phyloP scores from a whole-genome alignment of 176 grass and related monocot species.

The Eleusine indica region DNA sequence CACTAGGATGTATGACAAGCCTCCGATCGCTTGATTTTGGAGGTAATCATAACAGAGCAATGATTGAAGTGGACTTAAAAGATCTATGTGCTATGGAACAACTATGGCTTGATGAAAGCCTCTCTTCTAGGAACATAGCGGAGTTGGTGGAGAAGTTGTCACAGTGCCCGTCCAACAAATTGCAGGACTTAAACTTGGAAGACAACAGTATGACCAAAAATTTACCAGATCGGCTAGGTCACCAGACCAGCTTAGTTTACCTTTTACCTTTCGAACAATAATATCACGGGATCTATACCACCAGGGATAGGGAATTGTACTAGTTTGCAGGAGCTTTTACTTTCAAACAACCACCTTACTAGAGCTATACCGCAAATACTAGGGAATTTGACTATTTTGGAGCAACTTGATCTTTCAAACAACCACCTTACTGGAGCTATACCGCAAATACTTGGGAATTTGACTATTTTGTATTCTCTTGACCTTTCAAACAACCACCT shows the following conservation, averaged over 20 bases:
- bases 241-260: no score
- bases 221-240: no score
- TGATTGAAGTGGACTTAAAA: not conserved
- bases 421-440: not conserved
- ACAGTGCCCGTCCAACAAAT: no score
- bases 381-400: no score
- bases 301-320: not conserved
- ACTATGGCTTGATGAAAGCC: not conserved
- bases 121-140: not conserved
- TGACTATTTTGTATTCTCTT: not conserved
- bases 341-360: not conserved
- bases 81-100: slow-evolving; percentile 3
- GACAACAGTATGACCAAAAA: no score
- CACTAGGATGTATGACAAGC: not conserved
- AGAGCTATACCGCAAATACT: not conserved
- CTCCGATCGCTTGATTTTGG: not conserved
- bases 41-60: rapidly evolving
- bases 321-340: not conserved
- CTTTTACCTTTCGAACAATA: no score
- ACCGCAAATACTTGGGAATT: not conserved
- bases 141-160: not conserved
- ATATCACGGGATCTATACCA: not conserved
- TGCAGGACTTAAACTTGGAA: no score
- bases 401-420: no score
- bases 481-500: not conserved